A percentile compares a stretch with the other conserved stretches of the same genome.
phyloP scores from a whole-genome alignment of 768 basidiomycete species.

The Lactarius indigo region DNA sequence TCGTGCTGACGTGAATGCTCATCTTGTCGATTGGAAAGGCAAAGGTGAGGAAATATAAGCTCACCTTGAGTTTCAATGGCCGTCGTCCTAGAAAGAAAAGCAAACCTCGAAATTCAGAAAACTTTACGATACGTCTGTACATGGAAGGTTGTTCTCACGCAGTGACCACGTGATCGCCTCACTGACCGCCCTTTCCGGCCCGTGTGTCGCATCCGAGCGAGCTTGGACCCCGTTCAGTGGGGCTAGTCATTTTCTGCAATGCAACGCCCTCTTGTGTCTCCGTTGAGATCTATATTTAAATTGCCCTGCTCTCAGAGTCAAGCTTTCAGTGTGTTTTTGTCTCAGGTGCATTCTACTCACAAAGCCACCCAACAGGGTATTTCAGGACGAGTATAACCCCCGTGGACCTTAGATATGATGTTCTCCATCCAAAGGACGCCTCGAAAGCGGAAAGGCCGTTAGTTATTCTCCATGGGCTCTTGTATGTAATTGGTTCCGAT shows the following conservation, averaged over 20 bases:
- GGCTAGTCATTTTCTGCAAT: background rate
- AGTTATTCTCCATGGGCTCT: slow-evolving; percentile 61
- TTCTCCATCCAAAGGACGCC: slow-evolving; percentile 21
- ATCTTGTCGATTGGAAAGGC: slow-evolving; percentile 49
- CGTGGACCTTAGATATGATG: slow-evolving; percentile 34
- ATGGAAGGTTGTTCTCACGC: slow-evolving; percentile 23
- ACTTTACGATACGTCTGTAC: slow-evolving; percentile 3
- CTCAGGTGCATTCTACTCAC: background rate
- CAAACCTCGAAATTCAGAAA: background rate
- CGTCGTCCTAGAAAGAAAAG: background rate
- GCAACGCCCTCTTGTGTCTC: background rate
- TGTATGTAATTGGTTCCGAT: slow-evolving; percentile 39
- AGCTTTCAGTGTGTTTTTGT: background rate
- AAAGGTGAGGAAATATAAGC: slow-evolving; percentile 6
- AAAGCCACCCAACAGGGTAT: slow-evolving; percentile 1
- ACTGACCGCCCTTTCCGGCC: background rate
- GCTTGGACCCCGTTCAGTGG: too few relatives aligned
- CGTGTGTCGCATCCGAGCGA: background rate
- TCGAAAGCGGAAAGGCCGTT: slow-evolving; percentile 40
- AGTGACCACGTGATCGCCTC: background rate
- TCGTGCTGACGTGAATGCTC: slow-evolving; percentile 49
- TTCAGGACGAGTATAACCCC: slow-evolving; percentile 23
- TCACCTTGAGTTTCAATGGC: slow-evolving; percentile 13
- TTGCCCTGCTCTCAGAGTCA: background rate
- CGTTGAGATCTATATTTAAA: background rate